Evolutionary conservation across 2,329 filamentous ascomycete species (phyloP), one percentile per base, ranked within the genome.

Genomic region (Fusarium duplospermum): DNA sequence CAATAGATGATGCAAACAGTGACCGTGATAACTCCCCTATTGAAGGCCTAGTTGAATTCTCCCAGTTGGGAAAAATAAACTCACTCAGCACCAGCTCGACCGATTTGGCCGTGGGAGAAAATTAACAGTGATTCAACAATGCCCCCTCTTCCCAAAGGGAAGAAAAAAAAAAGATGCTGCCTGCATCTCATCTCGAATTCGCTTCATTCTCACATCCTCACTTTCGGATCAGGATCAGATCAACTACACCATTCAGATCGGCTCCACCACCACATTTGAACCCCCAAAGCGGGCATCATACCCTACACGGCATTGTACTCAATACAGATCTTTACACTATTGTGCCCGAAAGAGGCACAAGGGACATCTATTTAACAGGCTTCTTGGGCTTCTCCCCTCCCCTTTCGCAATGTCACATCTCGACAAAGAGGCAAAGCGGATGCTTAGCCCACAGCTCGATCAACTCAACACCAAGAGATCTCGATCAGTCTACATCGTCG

Each of bases 361-460:
- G 31, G 11, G 31, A 33, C 31, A 14, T 14, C 20, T 52, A 62
- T 50, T 35, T 58, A 45, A 22, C 24, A 35, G 14, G 29, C 29
- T 58, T 35, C 50, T 47, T 38, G 14, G 18, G 52, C 31, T 20
- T 31, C 33, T 42, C 47, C 20, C 22, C 38, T 42, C 36, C 33
- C 7, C 54, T 35, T 24, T 62, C 64, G 20, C 62, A 13, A 73
- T 74, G 71, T 33, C 35, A 38, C 54, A 38, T 14, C 66, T n/a
- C 11, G 22, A 47, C 22, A 33, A 66, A 22, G 29, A 56, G 29
- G 47, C 40, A n/a, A 75, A 75, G 54, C 72, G 56, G 22, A 20
- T 57, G 45, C 67, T 75, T 14, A 75, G 72, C 47, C 72, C 72
- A 11, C 66, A 67, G 13, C 24, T 27, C 16, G 58, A 65, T n/a